Conservation (phyloP, 1,284 basidiomycete genomes). For the Tetrapyrgos nigripes region DNA sequence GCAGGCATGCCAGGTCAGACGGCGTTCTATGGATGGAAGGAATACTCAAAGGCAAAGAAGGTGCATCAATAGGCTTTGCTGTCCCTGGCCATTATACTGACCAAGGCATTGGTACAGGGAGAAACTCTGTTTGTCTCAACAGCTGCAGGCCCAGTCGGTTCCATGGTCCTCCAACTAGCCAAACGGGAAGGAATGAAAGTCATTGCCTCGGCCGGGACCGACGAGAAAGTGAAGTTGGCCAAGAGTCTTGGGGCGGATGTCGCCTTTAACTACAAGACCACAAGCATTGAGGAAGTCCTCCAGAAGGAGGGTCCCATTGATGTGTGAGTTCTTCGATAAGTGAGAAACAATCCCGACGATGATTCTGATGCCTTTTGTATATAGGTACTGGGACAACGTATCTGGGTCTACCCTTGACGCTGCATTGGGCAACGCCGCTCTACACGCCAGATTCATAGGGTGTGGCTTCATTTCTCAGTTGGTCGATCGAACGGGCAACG, state of each 20-base stretch:
- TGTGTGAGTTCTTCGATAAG: conserved; percentile 40
- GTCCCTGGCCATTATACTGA: neutral
- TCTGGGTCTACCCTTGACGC: conserved; percentile 32
- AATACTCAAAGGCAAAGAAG: conserved; percentile 44
- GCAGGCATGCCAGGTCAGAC: conserved; percentile 49
- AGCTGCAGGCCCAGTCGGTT: conserved; percentile 30
- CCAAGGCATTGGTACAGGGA: neutral
- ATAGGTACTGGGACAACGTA: conserved; percentile 34
- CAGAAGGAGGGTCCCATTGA: conserved; percentile 62
- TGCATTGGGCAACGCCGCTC: conserved; percentile 22
- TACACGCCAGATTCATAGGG: conserved; percentile 16
- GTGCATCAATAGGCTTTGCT: conserved; percentile 53
- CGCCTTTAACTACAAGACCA: conserved; percentile 79
- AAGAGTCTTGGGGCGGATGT: conserved; percentile 71
- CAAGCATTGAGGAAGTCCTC: conserved; percentile 56
- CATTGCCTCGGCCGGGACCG: conserved; percentile 74
- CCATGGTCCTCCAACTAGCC: conserved; percentile 60
- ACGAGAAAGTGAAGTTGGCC: conserved; percentile 72
- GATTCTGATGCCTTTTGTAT: neutral
- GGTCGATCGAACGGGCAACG: neutral
- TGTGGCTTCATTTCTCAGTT: conserved; percentile 13
- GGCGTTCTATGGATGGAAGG: conserved; percentile 44
- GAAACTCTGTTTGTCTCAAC: conserved; percentile 1
- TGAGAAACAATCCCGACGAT: too few relatives aligned
- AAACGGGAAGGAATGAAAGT: conserved; percentile 70